Conservation (phyloP, 2,329 filamentous ascomycete genomes). For the Elsinoe ampelina region DNA sequence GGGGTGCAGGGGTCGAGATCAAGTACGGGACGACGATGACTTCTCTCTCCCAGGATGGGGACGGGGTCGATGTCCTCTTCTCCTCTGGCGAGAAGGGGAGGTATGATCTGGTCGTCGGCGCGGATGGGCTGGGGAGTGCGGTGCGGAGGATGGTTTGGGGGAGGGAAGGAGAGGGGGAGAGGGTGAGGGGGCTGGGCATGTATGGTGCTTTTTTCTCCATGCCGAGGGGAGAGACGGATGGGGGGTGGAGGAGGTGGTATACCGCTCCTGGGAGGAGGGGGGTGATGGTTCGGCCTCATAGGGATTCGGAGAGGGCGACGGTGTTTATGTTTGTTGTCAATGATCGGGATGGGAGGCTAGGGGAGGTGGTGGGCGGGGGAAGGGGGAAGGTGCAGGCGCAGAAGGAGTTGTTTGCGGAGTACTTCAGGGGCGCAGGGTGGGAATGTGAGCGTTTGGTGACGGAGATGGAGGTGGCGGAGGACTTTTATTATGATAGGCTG, state of each 20-base stretch:
- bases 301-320: constrained; percentile 19
- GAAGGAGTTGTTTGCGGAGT: constrained; percentile 22
- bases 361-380: constrained; percentile 16
- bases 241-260: constrained; percentile 25
- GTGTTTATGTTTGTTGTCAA: constrained; percentile 22
- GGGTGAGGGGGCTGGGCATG: constrained; percentile 20
- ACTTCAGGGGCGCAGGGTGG: constrained; percentile 24
- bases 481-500: constrained; percentile 27
- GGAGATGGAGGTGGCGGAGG: constrained; percentile 23
- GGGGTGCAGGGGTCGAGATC: constrained; percentile 23
- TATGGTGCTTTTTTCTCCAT: constrained; percentile 27
- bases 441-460: constrained; percentile 21
- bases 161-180: constrained; percentile 16
- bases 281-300: constrained; percentile 25
- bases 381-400: constrained; percentile 19
- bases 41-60: constrained; percentile 20
- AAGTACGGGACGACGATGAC: constrained; percentile 24
- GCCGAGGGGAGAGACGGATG: constrained; percentile 20
- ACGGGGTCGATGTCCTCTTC: constrained; percentile 21
- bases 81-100: constrained; percentile 18
- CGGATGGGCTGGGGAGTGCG: constrained; percentile 25
- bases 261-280: constrained; percentile 23
- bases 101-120: constrained; percentile 26
- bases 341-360: constrained; percentile 18
- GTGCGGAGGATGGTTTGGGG: constrained; percentile 25